phyloP scores from a whole-genome alignment of 1,284 basidiomycete genomes.

The Anthracocystis walkeri region DNA sequence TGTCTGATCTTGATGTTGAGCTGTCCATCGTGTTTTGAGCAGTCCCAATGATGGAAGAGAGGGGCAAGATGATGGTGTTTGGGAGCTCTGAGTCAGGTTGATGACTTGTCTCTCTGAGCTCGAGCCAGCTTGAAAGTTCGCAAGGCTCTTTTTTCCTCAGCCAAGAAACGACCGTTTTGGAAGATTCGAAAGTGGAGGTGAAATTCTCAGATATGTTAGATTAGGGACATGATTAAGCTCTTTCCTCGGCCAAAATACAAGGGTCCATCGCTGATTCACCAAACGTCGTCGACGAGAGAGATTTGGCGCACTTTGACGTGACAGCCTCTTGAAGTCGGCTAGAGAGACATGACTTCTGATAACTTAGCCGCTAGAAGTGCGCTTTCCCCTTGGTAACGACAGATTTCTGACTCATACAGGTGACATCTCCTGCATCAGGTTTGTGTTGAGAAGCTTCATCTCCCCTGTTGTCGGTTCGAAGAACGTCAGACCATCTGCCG shows the following conservation, averaged over 20 bases:
- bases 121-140: background rate
- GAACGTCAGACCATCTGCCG: constrained; percentile 1
- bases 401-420: constrained; percentile 9
- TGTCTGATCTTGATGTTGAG: background rate
- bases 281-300: constrained; percentile 9
- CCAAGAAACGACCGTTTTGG: background rate
- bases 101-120: background rate
- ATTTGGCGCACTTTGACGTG: constrained; percentile 36
- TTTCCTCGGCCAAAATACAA: background rate
- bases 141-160: background rate
- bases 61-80: background rate
- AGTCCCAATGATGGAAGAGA: too few species aligned
- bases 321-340: background rate
- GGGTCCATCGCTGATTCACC: constrained; percentile 31
- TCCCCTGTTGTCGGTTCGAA: too few species aligned
- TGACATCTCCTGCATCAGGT: background rate
- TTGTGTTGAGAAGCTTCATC: background rate
- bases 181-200: constrained; percentile 11
- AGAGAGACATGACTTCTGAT: background rate
- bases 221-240: background rate
- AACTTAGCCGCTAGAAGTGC: too few species aligned
- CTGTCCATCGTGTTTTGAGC: background rate
- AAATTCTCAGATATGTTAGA: background rate
- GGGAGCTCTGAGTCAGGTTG: background rate
- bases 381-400: background rate